Conservation (phyloP, 2,329 filamentous ascomycete species). For the Fusarium sp. region DNA sequence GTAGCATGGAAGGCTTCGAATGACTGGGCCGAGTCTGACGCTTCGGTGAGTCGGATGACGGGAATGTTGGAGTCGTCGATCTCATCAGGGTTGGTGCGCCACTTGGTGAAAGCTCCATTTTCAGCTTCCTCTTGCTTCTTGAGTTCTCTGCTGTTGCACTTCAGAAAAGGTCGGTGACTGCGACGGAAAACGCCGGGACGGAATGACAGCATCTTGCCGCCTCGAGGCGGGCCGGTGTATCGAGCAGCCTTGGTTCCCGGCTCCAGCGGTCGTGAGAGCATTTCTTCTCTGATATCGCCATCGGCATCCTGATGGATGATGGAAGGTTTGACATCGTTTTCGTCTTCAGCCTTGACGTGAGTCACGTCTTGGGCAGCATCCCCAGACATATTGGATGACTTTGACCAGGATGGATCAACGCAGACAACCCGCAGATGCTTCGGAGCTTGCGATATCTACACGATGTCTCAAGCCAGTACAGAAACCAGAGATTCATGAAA, state of each 20-base stretch:
- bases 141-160: neutral
- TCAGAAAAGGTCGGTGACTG: neutral
- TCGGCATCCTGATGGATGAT: neutral
- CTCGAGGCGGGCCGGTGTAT: neutral
- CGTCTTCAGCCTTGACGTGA: neutral
- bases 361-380: neutral
- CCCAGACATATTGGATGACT: neutral
- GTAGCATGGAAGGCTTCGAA: neutral
- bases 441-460: neutral
- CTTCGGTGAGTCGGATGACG: neutral
- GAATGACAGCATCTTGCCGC: neutral
- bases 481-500: accelerated
- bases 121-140: neutral
- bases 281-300: neutral
- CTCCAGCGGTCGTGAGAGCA: accelerated
- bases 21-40: neutral
- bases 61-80: neutral
- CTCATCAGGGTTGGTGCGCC: neutral
- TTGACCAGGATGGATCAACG: neutral
- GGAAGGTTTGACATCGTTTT: neutral
- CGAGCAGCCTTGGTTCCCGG: neutral
- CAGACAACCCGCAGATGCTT: neutral
- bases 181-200: neutral
- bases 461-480: accelerated
- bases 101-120: neutral